Evolutionary conservation across 352 stramenopile genomes (phyloP), one percentile per base, ranked within the genome.

Genomic region (Phytophthora pseudosyringae): DNA sequence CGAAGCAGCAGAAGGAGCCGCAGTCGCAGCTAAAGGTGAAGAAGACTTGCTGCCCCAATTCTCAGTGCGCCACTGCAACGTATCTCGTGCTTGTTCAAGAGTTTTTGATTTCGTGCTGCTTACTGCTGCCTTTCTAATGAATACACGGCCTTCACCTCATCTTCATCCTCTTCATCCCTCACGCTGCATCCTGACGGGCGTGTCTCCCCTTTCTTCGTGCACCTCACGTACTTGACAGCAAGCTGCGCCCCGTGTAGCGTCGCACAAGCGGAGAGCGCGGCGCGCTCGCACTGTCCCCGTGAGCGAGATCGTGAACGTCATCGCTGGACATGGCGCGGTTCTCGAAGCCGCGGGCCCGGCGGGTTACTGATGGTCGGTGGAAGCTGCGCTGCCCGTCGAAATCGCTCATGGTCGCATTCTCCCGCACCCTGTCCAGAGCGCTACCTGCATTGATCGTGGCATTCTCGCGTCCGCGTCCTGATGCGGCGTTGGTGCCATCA

Each of bases 211-310:
- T 38, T 58, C 40, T 33, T 32, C 21, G 15, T 71, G 67, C 21
- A 57, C 41, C 43, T 53, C 67, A 83, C 59, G 41, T 62, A 59
- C 69, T 72, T 26, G 65, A 71, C 40, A 65, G 36, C 15, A 63
- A 46, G 10, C 48, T 68, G 21, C 68, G 64, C 25, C 50, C 52
- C 45, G 71, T 76, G 59, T 86, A 83, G 13, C 78, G 73, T 21
- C 80, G 75, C 39, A 86, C 73, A 5, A 76, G 74, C 31, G 66
- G 78, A 53, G 71, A 75, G 6, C 62, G 62, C n/a, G 59, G 65
- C 28, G 31, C 9, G 7, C 47, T 41, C 10, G 52, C 26, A 39
- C 52, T 73, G 29, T 76, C 56, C 28, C 43, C 59, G 3, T 63
- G 67, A 2, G 28, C 52, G 25, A 73, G 36, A 21, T 57, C 52